Conservation (phyloP, 495 filamentous ascomycete genomes). For the Tetracladium setigerum region DNA sequence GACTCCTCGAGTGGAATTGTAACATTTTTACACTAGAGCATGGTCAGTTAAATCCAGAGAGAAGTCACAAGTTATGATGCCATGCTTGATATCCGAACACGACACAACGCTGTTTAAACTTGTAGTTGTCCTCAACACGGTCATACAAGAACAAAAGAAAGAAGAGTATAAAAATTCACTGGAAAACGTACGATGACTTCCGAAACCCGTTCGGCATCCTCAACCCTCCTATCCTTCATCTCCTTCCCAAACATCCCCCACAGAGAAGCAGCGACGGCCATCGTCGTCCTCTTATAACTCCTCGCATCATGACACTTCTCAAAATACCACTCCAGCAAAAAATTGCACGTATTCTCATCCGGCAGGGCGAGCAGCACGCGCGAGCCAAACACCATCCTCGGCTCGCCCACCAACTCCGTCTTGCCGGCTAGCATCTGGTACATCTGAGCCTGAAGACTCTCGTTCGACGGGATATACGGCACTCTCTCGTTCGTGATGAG, state of each 20-base stretch:
- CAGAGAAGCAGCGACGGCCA: slow-evolving; percentile 6
- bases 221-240: slow-evolving; percentile 5
- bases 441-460: slow-evolving; percentile 16
- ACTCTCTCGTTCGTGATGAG: slow-evolving; percentile 11
- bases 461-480: slow-evolving; percentile 6
- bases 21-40: slow-evolving; percentile 12
- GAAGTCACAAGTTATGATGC: no score
- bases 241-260: slow-evolving; percentile 13
- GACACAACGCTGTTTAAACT: no score
- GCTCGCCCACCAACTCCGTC: not conserved
- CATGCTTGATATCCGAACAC: no score
- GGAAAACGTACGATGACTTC: not conserved
- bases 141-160: no score
- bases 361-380: slow-evolving; percentile 15
- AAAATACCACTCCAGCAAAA: slow-evolving; percentile 15
- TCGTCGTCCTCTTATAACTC: slow-evolving; percentile 4
- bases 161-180: no score
- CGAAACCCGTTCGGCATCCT: slow-evolving; percentile 10
- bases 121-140: no score
- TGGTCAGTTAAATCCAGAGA: no score
- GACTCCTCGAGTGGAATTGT: slow-evolving; percentile 13
- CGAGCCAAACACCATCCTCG: slow-evolving; percentile 14
- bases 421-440: slow-evolving; percentile 18
- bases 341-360: slow-evolving; percentile 14
- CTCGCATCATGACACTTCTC: slow-evolving; percentile 9